A percentile compares a stretch with the other conserved stretches of the same genome.
Conservation (phyloP, 2,329 filamentous ascomycete genomes). For the Curvularia spicifera region DNA sequence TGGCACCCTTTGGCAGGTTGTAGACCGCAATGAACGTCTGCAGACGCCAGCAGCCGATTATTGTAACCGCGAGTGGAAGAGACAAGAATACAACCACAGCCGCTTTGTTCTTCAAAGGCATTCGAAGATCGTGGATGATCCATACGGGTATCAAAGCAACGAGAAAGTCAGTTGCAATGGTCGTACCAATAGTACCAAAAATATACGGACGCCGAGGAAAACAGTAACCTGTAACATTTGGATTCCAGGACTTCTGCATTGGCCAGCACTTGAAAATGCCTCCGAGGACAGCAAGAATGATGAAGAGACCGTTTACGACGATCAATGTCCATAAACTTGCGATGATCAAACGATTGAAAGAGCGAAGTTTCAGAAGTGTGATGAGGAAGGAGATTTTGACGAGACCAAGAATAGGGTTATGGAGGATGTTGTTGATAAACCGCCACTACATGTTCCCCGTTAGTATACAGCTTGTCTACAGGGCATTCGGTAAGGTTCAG, state of each 20-base stretch:
- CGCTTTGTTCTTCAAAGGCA: too few relatives aligned
- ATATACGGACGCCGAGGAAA: too few relatives aligned
- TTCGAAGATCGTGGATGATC: too few relatives aligned
- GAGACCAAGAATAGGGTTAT: slow-evolving; percentile 17
- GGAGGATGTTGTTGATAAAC: slow-evolving; percentile 9
- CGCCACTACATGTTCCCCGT: slow-evolving; percentile 12
- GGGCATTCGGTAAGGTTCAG: too few relatives aligned
- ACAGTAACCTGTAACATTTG: neutral
- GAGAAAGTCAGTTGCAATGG: too few relatives aligned
- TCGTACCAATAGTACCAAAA: too few relatives aligned
- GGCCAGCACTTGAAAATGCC: slow-evolving; percentile 13
- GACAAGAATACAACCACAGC: too few relatives aligned
- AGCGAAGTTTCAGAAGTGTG: slow-evolving; percentile 14
- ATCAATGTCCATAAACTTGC: slow-evolving; percentile 14
- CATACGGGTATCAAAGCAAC: too few relatives aligned
- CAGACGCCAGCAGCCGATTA: too few relatives aligned
- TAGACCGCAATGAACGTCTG: too few relatives aligned
- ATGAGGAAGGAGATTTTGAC: slow-evolving; percentile 21
- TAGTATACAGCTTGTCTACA: neutral
- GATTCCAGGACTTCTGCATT: slow-evolving; percentile 13
- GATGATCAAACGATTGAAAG: slow-evolving; percentile 7
- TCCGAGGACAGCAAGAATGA: slow-evolving; percentile 4
- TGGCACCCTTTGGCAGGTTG: too few relatives aligned
- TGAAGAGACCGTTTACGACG: slow-evolving; percentile 8
- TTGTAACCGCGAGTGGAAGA: too few relatives aligned